Evolutionary conservation across 2,329 filamentous ascomycete species (phyloP), one percentile per base, ranked within the genome.

Genomic region (Pseudovirgaria hyperparasitica): DNA sequence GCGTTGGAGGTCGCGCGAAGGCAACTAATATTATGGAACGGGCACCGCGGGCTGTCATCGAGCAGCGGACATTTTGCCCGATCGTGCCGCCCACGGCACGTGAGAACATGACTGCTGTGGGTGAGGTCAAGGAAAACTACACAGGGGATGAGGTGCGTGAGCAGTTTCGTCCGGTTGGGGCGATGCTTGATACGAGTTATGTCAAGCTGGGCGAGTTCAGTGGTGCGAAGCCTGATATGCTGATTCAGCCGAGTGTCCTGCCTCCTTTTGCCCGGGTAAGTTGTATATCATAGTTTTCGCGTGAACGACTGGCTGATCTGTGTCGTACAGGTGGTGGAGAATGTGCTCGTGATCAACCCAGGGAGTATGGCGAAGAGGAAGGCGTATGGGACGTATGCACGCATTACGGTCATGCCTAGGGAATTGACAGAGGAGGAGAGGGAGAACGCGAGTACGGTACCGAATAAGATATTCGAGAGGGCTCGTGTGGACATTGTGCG

Each of bases 61-160:
- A 93, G 54, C 90, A 96, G 57, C 65, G 86, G 5, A 85, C 90
- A 46, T 96, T 86, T 54, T 84, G 84, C 43, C 90, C 90, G 0
- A 57, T 96, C 1, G 94, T 86, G 46, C 90, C 90, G 5, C 76
- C 87, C 0, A 67, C 75, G 9, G 73, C 79, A 26, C 67, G 85
- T 25, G 65, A 71, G 31, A 71, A 65, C 35, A 55, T 92, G 29
- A 73, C 76, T 2, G 34, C 37, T 6, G 43, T 44, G 12, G 43
- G 50, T 1, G 42, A 41, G 9, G 52, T 59, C 3, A 42, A 48
- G 10, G 45, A 48, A 15, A 50, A 48, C 61, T 38, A 57, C 82
- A 36, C 76, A 76, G 40, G 38, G 2, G 50, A 46, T 4, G 45
- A 40, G 5, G 33, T 41, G 68, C 32, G 70, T 67, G 1, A 42